Conservation (phyloP, 768 basidiomycete genomes). For the Clitopilus passeckerianus region DNA sequence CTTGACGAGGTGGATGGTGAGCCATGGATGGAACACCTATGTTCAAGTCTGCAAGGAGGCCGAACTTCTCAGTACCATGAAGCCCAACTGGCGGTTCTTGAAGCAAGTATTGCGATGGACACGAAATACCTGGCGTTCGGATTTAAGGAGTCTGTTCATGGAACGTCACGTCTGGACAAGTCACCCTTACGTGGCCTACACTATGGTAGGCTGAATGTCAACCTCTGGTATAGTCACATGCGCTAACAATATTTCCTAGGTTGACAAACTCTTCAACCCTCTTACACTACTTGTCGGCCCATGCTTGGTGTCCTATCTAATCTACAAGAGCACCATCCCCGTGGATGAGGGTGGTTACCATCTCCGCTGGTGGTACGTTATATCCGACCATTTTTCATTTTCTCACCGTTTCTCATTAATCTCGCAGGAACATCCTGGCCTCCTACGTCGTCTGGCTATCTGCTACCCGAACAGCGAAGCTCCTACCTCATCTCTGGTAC, state of each 20-base stretch:
- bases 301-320: constrained; percentile 66
- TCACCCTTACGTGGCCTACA: constrained; percentile 90
- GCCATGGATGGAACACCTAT: constrained; percentile 93
- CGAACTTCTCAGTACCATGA: constrained; percentile 90
- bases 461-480: constrained; percentile 73
- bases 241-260: constrained; percentile 31
- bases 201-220: constrained; percentile 59
- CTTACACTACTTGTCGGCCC: constrained; percentile 85
- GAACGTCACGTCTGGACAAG: constrained; percentile 84
- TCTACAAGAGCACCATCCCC: constrained; percentile 75
- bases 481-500: constrained; percentile 78
- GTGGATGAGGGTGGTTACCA: constrained; percentile 70
- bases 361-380: constrained; percentile 72
- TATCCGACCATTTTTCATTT: not conserved
- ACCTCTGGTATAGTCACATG: not conserved
- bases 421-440: constrained; percentile 57
- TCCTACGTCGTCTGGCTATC: constrained; percentile 69
- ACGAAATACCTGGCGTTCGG: constrained; percentile 90
- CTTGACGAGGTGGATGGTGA: constrained; percentile 94
- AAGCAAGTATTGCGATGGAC: constrained; percentile 95
- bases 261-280: constrained; percentile 83
- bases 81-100: constrained; percentile 93
- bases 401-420: constrained; percentile 6
- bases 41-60: constrained; percentile 84
- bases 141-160: constrained; percentile 84